phyloP scores from a whole-genome alignment of 768 basidiomycete species.

The Russula griseocarnosa region DNA sequence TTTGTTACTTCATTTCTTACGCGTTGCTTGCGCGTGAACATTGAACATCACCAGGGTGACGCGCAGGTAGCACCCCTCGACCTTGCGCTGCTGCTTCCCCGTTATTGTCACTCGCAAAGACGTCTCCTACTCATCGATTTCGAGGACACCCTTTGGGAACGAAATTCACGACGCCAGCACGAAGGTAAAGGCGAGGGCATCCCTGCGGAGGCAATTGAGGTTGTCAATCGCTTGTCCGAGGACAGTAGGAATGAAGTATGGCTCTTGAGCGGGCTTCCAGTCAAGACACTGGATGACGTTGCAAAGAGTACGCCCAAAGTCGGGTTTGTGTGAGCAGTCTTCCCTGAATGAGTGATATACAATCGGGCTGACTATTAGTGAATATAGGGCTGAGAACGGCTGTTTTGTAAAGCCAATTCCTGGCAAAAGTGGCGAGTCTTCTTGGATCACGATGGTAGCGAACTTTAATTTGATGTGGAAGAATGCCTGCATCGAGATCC shows the following conservation, averaged over 20 bases:
- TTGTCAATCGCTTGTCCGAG: slow-evolving; percentile 55
- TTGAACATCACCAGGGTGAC: slow-evolving; percentile 54
- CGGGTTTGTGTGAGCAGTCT: slow-evolving; percentile 63
- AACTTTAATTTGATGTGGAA: slow-evolving; percentile 83
- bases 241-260: slow-evolving; percentile 75
- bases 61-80: slow-evolving; percentile 42
- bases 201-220: slow-evolving; percentile 40
- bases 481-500: slow-evolving; percentile 70
- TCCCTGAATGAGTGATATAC: slow-evolving; percentile 10
- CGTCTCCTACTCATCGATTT: slow-evolving; percentile 72
- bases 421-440: slow-evolving; percentile 32
- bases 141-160: slow-evolving; percentile 74
- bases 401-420: slow-evolving; percentile 69
- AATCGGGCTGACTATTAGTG: slow-evolving; percentile 4
- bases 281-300: slow-evolving; percentile 61
- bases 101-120: slow-evolving; percentile 60
- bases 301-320: slow-evolving; percentile 57
- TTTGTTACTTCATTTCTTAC: slow-evolving; percentile 79
- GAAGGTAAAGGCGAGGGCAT: slow-evolving; percentile 19
- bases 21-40: slow-evolving; percentile 65
- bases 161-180: slow-evolving; percentile 43
- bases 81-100: slow-evolving; percentile 52
- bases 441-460: slow-evolving; percentile 79
- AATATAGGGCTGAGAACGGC: slow-evolving; percentile 73
- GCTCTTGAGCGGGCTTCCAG: slow-evolving; percentile 71